Evolutionary conservation across 306 rosid genomes (phyloP).

Genomic region (Comarum palustre): DNA sequence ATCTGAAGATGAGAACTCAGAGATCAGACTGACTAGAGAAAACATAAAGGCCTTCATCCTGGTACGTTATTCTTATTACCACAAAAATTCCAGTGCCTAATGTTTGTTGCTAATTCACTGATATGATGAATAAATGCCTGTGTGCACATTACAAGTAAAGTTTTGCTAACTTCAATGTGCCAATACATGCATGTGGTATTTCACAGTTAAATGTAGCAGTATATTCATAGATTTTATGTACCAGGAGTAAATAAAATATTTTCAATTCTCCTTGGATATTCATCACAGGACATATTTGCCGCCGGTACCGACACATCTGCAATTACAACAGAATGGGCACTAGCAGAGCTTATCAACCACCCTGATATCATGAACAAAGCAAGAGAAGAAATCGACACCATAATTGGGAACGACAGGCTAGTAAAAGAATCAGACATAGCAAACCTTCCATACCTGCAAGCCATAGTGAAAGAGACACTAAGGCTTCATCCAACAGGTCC

Average conservation of each 20-base stretch:
- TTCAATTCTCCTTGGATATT: neutral
- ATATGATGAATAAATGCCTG: neutral
- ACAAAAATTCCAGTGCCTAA: neutral
- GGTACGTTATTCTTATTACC: conserved; percentile 27
- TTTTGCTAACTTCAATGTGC: neutral
- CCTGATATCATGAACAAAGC: conserved; percentile 59
- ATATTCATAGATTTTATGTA: too few relatives aligned
- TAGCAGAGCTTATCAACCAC: conserved; percentile 69
- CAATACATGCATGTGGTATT: neutral
- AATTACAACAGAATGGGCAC: conserved; percentile 56
- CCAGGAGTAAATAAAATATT: neutral
- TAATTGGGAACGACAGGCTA: conserved; percentile 48
- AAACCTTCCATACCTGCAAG: conserved; percentile 70
- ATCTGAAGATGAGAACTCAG: conserved; percentile 38
- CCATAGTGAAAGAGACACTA: conserved; percentile 72
- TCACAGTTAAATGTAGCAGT: neutral
- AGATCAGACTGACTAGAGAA: conserved; percentile 43
- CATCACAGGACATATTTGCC: conserved; percentile 43
- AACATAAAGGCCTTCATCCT: conserved; percentile 59
- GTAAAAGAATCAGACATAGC: conserved; percentile 62
- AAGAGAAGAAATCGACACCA: conserved; percentile 51
- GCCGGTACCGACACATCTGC: conserved; percentile 64
- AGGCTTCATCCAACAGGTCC: conserved; percentile 88
- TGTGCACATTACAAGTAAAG: neutral
- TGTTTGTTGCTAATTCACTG: neutral